phyloP scores from a whole-genome alignment of 495 filamentous ascomycete genomes.

The Xylaria nigripes region DNA sequence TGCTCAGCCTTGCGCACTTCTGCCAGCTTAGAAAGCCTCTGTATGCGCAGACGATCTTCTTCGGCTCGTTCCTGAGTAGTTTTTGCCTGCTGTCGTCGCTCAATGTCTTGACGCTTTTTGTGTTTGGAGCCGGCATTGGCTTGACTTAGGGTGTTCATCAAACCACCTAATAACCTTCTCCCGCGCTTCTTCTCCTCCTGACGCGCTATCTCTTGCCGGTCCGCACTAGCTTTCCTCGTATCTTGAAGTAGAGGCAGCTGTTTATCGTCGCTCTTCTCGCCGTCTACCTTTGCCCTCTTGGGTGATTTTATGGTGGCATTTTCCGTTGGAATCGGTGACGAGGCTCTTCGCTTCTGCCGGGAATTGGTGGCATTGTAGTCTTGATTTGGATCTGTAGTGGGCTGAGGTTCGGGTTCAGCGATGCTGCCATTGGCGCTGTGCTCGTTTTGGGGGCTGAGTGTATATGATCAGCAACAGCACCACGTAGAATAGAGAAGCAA shows the following conservation, averaged over 20 bases:
- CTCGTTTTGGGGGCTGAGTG: conserved; percentile 13
- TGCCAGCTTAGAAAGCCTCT: conserved; percentile 52
- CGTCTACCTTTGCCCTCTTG: conserved; percentile 22
- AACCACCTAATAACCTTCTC: conserved; percentile 79
- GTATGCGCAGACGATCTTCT: conserved; percentile 57
- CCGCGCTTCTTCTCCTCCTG: conserved; percentile 81
- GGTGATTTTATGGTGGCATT: conserved; percentile 16
- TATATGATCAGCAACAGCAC: conserved; percentile 13
- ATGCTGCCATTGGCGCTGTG: conserved; percentile 14
- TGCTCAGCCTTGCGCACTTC: conserved; percentile 58
- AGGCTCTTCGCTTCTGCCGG: conserved; percentile 24
- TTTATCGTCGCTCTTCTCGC: conserved; percentile 20
- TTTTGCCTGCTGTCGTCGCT: conserved; percentile 81
- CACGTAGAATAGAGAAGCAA: conserved; percentile 7
- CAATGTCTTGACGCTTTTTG: conserved; percentile 77
- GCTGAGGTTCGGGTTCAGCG: conserved; percentile 7
- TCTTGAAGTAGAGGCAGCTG: conserved; percentile 22
- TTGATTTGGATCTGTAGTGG: not conserved
- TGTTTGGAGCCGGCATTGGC: conserved; percentile 56
- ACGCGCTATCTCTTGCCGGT: conserved; percentile 40
- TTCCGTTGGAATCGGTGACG: conserved; percentile 8
- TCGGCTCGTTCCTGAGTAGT: conserved; percentile 59
- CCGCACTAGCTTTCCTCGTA: conserved; percentile 23
- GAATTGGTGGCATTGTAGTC: not conserved
- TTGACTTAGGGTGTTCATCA: conserved; percentile 83